Percentiles rank a stretch among this genome's conserved stretches.
These are phyloP conservation scores for Brasenia schreberi DNA, from an alignment of 164 flowering plant genomes.

Conservation along the genomic window DNA sequence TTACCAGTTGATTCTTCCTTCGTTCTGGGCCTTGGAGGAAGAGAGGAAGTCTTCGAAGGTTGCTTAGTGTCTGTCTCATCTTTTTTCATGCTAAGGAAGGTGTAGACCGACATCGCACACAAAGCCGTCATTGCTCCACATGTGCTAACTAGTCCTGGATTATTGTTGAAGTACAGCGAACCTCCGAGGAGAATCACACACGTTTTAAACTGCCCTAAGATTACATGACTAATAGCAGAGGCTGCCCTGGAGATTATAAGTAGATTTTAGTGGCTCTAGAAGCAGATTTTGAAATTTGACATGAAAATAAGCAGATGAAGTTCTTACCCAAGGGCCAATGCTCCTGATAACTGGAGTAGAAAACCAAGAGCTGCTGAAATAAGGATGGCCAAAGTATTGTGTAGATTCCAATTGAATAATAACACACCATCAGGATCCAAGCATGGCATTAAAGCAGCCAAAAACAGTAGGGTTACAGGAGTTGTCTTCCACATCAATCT, in stretches of 20 bases:
- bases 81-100: slow-evolving; percentile 35
- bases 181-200: slow-evolving; percentile 70
- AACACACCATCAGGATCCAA: slow-evolving; percentile 75
- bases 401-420: slow-evolving; percentile 49
- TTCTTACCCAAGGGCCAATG: slow-evolving; percentile 77
- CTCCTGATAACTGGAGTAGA: slow-evolving; percentile 86
- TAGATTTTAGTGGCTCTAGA: not conserved
- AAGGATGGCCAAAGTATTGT: slow-evolving; percentile 37
- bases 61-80: slow-evolving; percentile 20
- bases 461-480: slow-evolving; percentile 60
- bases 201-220: slow-evolving; percentile 87
- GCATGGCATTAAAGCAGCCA: slow-evolving; percentile 73
- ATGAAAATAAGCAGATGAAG: not conserved
- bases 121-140: slow-evolving; percentile 63
- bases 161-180: slow-evolving; percentile 42
- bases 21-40: slow-evolving; percentile 20
- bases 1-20: slow-evolving; percentile 6
- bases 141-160: slow-evolving; percentile 64
- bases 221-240: slow-evolving; percentile 78
- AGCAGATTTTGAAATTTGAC: not conserved
- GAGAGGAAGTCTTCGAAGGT: slow-evolving; percentile 17
- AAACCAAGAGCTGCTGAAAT: slow-evolving; percentile 67
- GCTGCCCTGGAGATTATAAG: slow-evolving; percentile 48
- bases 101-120: slow-evolving; percentile 63
- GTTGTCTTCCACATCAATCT: slow-evolving; percentile 98